Percentiles rank a stretch among this genome's conserved stretches.
Conservation (phyloP, 2,329 filamentous ascomycete species). For the Fusarium stilboides region DNA sequence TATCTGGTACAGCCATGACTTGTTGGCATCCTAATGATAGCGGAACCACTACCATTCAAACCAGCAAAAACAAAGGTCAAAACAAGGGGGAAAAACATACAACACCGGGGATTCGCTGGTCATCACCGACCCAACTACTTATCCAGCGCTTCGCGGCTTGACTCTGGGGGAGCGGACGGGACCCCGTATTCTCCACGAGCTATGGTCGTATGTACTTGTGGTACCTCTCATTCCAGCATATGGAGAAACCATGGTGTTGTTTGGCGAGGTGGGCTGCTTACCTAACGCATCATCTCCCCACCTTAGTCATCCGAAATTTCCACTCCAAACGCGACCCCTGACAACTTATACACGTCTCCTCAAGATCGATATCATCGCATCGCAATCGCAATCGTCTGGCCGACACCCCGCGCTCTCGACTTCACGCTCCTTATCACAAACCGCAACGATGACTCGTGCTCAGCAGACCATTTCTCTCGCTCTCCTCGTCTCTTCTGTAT, state of each 20-base stretch:
- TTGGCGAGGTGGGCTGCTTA: slow-evolving; percentile 4
- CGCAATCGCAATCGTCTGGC: slow-evolving; percentile 12
- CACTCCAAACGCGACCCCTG: slow-evolving; percentile 44
- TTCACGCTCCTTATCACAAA: slow-evolving; percentile 21
- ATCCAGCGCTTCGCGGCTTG: slow-evolving; percentile 21
- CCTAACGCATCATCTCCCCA: slow-evolving; percentile 2
- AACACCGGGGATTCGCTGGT: slow-evolving; percentile 28
- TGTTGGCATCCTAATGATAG: neutral
- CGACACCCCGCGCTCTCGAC: slow-evolving; percentile 7
- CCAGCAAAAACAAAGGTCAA: neutral
- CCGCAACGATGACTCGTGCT: slow-evolving; percentile 87
- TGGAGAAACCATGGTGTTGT: slow-evolving; percentile 3
- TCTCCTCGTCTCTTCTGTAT: slow-evolving; percentile 89
- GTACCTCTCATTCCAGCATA: fast-evolving
- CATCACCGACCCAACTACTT: slow-evolving; percentile 27
- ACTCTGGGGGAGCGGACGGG: slow-evolving; percentile 24
- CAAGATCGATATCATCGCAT: slow-evolving; percentile 43
- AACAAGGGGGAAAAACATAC: slow-evolving; percentile 13
- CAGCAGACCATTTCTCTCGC: slow-evolving; percentile 91
- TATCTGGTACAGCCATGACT: no score
- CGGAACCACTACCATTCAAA: neutral
- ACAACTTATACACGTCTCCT: slow-evolving; percentile 51
- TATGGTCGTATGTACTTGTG: slow-evolving; percentile 13
- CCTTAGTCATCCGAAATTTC: slow-evolving; percentile 37
- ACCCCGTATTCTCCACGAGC: slow-evolving; percentile 22